Evolutionary conservation across 179 eudicot genomes (phyloP), one percentile per base, ranked within the genome.

Genomic region (Dionaea muscipula): DNA sequence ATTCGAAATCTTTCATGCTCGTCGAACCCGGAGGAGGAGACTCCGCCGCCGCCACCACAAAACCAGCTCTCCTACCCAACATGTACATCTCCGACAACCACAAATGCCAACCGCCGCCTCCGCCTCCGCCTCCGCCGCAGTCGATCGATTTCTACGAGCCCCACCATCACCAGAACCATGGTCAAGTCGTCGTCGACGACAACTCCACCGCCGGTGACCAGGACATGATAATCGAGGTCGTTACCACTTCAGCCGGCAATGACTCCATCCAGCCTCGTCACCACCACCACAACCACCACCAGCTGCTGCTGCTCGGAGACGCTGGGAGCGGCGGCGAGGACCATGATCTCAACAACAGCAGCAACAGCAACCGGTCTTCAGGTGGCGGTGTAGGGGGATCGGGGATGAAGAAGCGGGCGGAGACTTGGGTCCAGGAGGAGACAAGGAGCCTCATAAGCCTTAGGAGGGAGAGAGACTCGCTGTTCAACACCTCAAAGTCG

Each of bases 391-490:
- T n/a, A n/a, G n/a, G n/a, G n/a, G n/a, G n/a, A n/a, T n/a, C n/a
- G n/a, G n/a, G n/a, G n/a, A n/a, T 86, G 11, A 85, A 88, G 61
- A 85, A 78, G 47, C 67, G 96, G 33, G 94, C 96, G 3, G 94
- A 84, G 58, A 88, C 96, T 3, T 88, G 96, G 96, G 82, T 76
- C 22, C 86, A 85, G 22, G 94, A 88, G 17, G 96, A 88, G 52
- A 88, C 94, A 0, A 65, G 85, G 35, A 67, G 64, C 51, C 67
- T 88, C 21, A 88, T 88, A 6, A 65, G 62, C 14, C 57, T 88
- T 10, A 69, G 96, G 2, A 53, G 81, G 3, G 96, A 88, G 16
- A 76, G 75, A 63, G 96, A 88, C 17, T 54, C 73, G 1, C 60
- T 73, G 0, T 88, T 88, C 75, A 88, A 88, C 68, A 88, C 94